Evolutionary conservation across 306 rosid genomes (phyloP).

Genomic region (Medicago arabica): DNA sequence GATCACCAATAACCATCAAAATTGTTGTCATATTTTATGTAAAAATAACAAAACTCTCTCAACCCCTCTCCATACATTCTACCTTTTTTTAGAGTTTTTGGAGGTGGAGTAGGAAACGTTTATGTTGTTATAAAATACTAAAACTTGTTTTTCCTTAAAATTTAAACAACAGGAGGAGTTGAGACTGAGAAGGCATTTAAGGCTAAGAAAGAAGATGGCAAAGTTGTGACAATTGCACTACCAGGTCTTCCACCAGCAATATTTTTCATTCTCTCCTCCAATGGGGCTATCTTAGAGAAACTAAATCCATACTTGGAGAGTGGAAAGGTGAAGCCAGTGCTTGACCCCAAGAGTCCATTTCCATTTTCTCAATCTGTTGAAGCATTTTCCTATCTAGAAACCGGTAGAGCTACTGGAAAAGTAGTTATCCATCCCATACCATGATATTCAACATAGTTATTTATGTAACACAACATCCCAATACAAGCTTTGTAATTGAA

Average conservation of each 20-base stretch:
- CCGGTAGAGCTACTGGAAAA: constrained; percentile 26
- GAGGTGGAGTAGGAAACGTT: background rate
- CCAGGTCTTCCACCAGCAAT: constrained; percentile 16
- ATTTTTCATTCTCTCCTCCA: background rate
- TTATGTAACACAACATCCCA: background rate
- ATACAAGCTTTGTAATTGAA: background rate
- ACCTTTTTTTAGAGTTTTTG: background rate
- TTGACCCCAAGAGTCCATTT: constrained; percentile 18
- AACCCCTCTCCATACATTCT: too few species aligned
- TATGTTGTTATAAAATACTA: background rate
- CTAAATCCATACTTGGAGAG: constrained; percentile 27
- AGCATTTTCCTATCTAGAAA: constrained; percentile 27
- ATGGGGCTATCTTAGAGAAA: constrained; percentile 24
- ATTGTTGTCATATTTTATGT: too few species aligned
- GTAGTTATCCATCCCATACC: constrained; percentile 27
- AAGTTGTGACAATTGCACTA: constrained; percentile 25
- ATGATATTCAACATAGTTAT: background rate
- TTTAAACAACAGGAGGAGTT: background rate
- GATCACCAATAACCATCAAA: too few species aligned
- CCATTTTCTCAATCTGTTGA: constrained; percentile 29
- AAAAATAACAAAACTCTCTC: too few species aligned
- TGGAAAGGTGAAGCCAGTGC: constrained; percentile 29
- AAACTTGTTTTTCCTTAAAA: background rate
- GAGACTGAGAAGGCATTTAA: constrained; percentile 24
- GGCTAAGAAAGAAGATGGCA: constrained; percentile 16